Conservation (phyloP, 257 asterid species). For the Solanum acaule region DNA sequence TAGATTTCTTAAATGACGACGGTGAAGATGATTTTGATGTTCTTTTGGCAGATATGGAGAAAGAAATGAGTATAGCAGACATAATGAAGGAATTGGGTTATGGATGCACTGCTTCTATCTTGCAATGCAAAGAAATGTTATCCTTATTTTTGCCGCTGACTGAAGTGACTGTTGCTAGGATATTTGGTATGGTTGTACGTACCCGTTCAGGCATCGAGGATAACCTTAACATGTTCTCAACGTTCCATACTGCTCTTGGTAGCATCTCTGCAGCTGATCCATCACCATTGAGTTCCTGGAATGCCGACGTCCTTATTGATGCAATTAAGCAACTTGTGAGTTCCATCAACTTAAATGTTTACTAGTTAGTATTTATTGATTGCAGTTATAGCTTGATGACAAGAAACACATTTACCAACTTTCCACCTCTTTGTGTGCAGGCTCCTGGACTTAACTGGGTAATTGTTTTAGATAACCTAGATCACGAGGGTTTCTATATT, state of each 20-base stretch:
- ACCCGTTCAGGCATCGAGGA: constrained; percentile 66
- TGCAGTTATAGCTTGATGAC: neutral
- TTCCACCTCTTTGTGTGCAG: constrained; percentile 22
- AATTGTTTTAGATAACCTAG: constrained; percentile 72
- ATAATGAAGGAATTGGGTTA: constrained; percentile 88
- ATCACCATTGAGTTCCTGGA: constrained; percentile 58
- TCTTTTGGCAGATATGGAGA: constrained; percentile 90
- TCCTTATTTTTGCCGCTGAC: constrained; percentile 72
- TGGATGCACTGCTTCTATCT: constrained; percentile 65
- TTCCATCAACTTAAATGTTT: constrained; percentile 1
- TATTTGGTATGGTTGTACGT: constrained; percentile 67
- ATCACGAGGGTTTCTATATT: constrained; percentile 80
- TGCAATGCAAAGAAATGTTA: constrained; percentile 82
- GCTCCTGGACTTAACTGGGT: constrained; percentile 79
- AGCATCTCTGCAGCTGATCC: constrained; percentile 33
- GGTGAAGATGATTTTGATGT: constrained; percentile 80
- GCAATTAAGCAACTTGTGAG: constrained; percentile 88
- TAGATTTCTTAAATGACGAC: constrained; percentile 42
- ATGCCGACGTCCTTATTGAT: constrained; percentile 69
- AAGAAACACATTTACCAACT: neutral
- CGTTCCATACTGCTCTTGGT: constrained; percentile 72
- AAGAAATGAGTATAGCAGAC: constrained; percentile 87
- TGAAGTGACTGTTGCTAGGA: constrained; percentile 67
- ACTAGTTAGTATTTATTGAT: neutral
- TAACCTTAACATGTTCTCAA: constrained; percentile 51